Evolutionary conservation across 2,329 filamentous ascomycete species (phyloP).

Genomic region (Fusarium sp.): DNA sequence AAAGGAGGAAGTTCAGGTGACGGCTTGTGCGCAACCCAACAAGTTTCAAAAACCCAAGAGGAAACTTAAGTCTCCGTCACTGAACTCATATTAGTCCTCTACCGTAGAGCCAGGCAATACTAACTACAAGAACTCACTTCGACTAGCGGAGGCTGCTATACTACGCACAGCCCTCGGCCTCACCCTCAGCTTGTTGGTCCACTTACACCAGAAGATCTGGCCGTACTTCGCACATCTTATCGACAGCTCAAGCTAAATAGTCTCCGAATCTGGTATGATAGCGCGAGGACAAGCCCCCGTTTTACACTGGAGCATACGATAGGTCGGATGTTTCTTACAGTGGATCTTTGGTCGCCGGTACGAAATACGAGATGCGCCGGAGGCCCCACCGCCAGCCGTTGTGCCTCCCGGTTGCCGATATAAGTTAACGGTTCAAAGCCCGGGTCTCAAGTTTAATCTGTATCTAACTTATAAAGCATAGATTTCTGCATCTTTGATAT

Average conservation of each 20-base stretch:
- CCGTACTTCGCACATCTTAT: not conserved
- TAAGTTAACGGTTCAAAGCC: not conserved
- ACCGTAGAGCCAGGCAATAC: accelerated
- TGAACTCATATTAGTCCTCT: not conserved
- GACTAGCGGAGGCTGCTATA: no score
- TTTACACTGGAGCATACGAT: not conserved
- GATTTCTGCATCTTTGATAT: accelerated
- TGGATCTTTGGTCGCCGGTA: slow-evolving; percentile 17
- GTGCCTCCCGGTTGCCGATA: slow-evolving; percentile 6
- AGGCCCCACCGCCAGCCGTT: slow-evolving; percentile 19
- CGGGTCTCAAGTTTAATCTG: not conserved
- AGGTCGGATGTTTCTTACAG: not conserved
- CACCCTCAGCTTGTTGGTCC: not conserved
- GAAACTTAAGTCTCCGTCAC: not conserved
- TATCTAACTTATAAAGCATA: not conserved
- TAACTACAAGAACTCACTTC: not conserved
- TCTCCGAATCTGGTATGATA: slow-evolving; percentile 25
- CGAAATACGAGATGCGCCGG: slow-evolving; percentile 35
- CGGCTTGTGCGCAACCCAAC: not conserved
- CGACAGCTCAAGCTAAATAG: not conserved
- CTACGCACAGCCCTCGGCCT: no score
- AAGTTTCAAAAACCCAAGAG: not conserved
- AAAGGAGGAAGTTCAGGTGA: accelerated
- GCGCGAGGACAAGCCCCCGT: slow-evolving; percentile 16
- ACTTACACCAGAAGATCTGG: not conserved